A percentile compares a stretch with the other conserved stretches of the same genome.
Evolutionary conservation across 768 basidiomycete species (phyloP).

Genomic region (Gymnopilus junonius): DNA sequence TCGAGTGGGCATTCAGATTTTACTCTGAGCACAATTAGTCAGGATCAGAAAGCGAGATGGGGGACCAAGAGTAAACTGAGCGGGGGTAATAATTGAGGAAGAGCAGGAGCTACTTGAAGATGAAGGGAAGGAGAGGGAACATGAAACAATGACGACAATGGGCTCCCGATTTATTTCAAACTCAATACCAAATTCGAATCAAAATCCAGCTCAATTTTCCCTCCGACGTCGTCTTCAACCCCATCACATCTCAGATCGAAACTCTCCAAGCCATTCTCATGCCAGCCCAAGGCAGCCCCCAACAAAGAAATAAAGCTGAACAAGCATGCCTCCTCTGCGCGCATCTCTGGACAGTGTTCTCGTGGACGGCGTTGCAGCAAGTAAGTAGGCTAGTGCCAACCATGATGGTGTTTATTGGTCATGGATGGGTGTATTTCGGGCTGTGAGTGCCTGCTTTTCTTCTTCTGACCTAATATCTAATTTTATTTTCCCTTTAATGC

Average conservation of each 20-base stretch:
- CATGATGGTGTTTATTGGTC: constrained; percentile 22
- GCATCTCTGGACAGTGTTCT: not conserved
- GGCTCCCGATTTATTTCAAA: not conserved
- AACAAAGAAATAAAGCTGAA: not conserved
- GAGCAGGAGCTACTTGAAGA: not conserved
- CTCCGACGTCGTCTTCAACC: too few species aligned
- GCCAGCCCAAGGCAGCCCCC: not conserved
- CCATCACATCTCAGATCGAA: too few species aligned
- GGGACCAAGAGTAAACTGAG: not conserved
- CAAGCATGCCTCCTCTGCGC: not conserved
- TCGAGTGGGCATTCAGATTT: not conserved
- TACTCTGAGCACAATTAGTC: not conserved
- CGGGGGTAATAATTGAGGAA: not conserved
- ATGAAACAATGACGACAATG: too few species aligned
- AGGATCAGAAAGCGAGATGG: not conserved
- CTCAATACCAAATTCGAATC: not conserved
- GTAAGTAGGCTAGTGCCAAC: constrained; percentile 24
- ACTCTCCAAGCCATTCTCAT: too few species aligned
- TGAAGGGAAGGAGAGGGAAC: not conserved
- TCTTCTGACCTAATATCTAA: not conserved
- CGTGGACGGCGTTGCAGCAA: constrained; percentile 13
- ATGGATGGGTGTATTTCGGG: constrained; percentile 24
- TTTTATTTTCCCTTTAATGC: not conserved
- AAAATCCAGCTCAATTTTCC: too few species aligned
- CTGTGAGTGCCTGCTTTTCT: constrained; percentile 11